phyloP scores from a whole-genome alignment of 2,329 filamentous ascomycete genomes.

The Cercospora beticola region DNA sequence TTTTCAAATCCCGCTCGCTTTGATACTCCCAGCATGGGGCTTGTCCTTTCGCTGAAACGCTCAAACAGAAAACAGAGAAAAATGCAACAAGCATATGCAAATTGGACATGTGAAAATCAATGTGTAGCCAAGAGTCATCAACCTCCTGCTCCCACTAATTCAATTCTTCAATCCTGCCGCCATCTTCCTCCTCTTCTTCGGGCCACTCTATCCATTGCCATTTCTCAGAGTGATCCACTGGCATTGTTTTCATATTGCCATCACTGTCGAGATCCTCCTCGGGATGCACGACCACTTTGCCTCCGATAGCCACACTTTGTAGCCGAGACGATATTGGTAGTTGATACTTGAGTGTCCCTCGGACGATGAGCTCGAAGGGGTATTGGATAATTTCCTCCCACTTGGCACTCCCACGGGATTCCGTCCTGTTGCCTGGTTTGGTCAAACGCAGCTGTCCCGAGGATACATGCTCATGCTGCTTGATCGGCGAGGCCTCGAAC shows the following conservation, averaged over 20 bases:
- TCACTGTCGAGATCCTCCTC: constrained; percentile 36
- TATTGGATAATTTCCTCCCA: constrained; percentile 91
- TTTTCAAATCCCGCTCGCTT: constrained; percentile 10
- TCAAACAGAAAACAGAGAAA: constrained; percentile 15
- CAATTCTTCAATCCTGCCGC: constrained; percentile 11
- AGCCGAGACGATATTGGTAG: constrained; percentile 58
- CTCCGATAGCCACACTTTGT: constrained; percentile 52
- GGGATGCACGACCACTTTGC: constrained; percentile 43
- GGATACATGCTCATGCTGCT: constrained; percentile 68
- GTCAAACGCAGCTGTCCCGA: constrained; percentile 79
- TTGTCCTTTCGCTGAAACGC: constrained; percentile 26
- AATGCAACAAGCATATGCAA: constrained; percentile 17
- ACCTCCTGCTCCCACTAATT: constrained; percentile 10
- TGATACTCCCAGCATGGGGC: not conserved
- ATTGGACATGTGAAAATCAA: constrained; percentile 23
- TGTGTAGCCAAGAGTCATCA: constrained; percentile 14
- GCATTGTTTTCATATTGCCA: constrained; percentile 36
- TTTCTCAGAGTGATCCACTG: constrained; percentile 30
- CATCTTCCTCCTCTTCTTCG: constrained; percentile 19
- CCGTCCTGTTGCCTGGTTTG: constrained; percentile 84
- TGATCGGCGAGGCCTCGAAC: constrained; percentile 88
- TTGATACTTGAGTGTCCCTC: constrained; percentile 84
- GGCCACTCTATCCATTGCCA: constrained; percentile 38
- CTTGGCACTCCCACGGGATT: constrained; percentile 73
- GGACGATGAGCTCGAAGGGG: constrained; percentile 88